A percentile compares a stretch with the other conserved stretches of the same genome.
Conservation (phyloP, 345 rosid species). For the Laguncularia racemosa region DNA sequence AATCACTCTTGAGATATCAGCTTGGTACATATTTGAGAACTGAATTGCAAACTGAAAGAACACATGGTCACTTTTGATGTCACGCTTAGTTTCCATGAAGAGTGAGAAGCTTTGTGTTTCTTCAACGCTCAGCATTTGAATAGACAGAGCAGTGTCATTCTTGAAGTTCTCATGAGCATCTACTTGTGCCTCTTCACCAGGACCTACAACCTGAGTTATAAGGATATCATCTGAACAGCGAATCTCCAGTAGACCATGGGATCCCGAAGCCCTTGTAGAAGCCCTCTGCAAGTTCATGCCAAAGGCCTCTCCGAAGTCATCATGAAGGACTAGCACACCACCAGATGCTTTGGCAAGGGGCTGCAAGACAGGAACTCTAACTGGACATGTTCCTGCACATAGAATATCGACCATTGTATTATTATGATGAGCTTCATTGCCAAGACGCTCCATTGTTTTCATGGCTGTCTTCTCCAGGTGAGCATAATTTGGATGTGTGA, state of each 20-base stretch:
- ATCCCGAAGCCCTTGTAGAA: slow-evolving; percentile 73
- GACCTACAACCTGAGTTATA: slow-evolving; percentile 89
- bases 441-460: slow-evolving; percentile 83
- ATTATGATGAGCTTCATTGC: slow-evolving; percentile 65
- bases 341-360: slow-evolving; percentile 95
- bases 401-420: slow-evolving; percentile 84
- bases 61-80: slow-evolving; percentile 60
- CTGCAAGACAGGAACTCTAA: slow-evolving; percentile 78
- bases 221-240: slow-evolving; percentile 92
- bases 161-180: slow-evolving; percentile 72
- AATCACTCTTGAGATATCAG: slow-evolving; percentile 77
- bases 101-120: slow-evolving; percentile 90
- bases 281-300: slow-evolving; percentile 97
- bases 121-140: slow-evolving; percentile 87
- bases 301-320: slow-evolving; percentile 98
- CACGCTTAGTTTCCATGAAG: slow-evolving; percentile 79
- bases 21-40: slow-evolving; percentile 75
- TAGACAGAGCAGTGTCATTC: slow-evolving; percentile 50
- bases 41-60: slow-evolving; percentile 82
- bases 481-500: slow-evolving; percentile 78
- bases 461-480: slow-evolving; percentile 79
- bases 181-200: slow-evolving; percentile 87
- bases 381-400: slow-evolving; percentile 98
- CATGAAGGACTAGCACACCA: slow-evolving; percentile 92
- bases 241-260: slow-evolving; percentile 82